Conservation (phyloP, 1,284 basidiomycete genomes). For the Clitocybe nebularis region DNA sequence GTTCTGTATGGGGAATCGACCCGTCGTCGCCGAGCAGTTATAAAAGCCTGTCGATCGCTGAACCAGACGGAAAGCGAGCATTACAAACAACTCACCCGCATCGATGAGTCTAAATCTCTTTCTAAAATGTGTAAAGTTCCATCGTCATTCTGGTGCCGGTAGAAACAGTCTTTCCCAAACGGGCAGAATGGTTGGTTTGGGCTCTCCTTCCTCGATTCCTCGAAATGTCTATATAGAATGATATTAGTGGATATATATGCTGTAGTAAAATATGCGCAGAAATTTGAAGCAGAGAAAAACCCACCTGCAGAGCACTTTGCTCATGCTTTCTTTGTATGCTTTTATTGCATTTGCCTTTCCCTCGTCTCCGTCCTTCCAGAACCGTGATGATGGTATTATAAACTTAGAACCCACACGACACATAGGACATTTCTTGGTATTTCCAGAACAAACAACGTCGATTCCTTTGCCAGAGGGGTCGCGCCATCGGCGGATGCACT, state of each 20-base stretch:
- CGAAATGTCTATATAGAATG: conserved; percentile 50
- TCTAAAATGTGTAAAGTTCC: conserved; percentile 56
- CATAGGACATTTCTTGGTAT: conserved; percentile 71
- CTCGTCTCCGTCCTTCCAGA: conserved; percentile 49
- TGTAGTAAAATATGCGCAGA: too few species aligned
- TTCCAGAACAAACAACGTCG: conserved; percentile 49
- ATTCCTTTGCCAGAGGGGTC: conserved; percentile 47
- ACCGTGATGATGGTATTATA: conserved; percentile 65
- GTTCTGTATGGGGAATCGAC: too few species aligned
- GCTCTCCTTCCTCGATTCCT: conserved; percentile 37
- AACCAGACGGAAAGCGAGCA: not conserved
- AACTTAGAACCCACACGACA: conserved; percentile 62
- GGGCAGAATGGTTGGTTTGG: conserved; percentile 54
- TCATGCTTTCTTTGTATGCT: conserved; percentile 68
- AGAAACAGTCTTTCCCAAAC: conserved; percentile 75
- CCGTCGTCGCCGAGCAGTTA: not conserved
- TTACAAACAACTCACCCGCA: conserved; percentile 33
- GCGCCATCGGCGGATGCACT: conserved; percentile 77
- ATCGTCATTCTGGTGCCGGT: conserved; percentile 61
- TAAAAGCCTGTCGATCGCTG: not conserved
- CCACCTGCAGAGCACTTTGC: conserved; percentile 59
- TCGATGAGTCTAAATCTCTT: conserved; percentile 49
- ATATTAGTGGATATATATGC: conserved; percentile 2
- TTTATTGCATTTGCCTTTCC: conserved; percentile 48
- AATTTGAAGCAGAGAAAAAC: conserved; percentile 21